These are phyloP conservation scores for Gelatoporia subvermispora DNA, from an alignment of 768 basidiomycete genomes.

Conservation along the genomic window DNA sequence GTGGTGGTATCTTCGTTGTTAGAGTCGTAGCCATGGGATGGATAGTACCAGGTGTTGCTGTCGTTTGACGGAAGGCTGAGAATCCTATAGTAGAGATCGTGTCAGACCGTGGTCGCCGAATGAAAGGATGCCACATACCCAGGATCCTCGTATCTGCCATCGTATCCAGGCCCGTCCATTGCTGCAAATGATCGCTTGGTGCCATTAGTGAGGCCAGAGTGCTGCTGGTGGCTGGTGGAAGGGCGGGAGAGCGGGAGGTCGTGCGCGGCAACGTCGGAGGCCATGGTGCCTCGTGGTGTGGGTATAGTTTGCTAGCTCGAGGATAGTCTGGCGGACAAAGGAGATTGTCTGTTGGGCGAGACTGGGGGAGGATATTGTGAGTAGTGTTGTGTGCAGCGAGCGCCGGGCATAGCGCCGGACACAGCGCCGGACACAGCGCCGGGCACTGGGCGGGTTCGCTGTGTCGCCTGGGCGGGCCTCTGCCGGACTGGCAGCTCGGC, in stretches of 20 bases:
- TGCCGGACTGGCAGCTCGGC: too few species aligned
- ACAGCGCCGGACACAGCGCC: background rate
- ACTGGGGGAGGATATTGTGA: background rate
- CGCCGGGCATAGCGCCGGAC: too few species aligned
- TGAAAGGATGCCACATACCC: conserved; percentile 8
- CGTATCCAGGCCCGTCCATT: conserved; percentile 20
- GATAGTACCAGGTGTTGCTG: conserved; percentile 79
- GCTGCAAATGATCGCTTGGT: conserved; percentile 10
- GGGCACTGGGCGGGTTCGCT: background rate
- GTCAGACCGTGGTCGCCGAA: background rate
- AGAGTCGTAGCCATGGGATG: conserved; percentile 67
- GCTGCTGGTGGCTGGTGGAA: conserved; percentile 15
- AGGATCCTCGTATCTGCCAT: conserved; percentile 22
- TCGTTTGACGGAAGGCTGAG: conserved; percentile 45
- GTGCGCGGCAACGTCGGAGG: conserved; percentile 6
- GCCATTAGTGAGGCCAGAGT: conserved; percentile 8
- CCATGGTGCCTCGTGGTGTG: background rate
- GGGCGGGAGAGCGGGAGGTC: conserved; percentile 17
- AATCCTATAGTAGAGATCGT: conserved; percentile 9
- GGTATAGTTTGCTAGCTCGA: background rate
- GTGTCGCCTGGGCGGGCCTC: too few species aligned
- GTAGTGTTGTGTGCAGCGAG: background rate
- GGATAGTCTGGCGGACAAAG: too few species aligned
- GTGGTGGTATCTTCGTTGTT: conserved; percentile 44
- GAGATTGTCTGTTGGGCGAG: too few species aligned